phyloP scores from a whole-genome alignment of 2,329 filamentous ascomycete species.

The Exophiala spinifera region DNA sequence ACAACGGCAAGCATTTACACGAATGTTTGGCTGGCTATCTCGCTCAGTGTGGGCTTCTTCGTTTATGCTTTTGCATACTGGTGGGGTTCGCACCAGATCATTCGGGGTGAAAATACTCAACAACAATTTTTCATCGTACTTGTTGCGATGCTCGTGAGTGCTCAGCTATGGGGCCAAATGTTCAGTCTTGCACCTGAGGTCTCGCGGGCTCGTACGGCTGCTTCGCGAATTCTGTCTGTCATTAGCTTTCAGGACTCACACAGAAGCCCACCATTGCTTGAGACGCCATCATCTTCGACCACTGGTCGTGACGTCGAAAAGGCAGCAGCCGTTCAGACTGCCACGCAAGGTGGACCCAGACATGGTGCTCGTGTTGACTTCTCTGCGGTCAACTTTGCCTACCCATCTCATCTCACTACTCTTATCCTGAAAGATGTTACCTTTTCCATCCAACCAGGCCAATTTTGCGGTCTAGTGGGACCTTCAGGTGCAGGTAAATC shows the following conservation, averaged over 20 bases:
- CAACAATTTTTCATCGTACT: constrained; percentile 64
- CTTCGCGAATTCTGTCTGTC: constrained; percentile 72
- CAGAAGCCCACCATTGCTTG: too few species aligned
- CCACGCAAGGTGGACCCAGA: too few species aligned
- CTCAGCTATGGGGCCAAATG: constrained; percentile 33
- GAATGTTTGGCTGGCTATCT: constrained; percentile 46
- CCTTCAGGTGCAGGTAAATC: constrained; percentile 90
- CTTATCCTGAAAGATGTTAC: constrained; percentile 81
- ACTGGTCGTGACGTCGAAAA: too few species aligned
- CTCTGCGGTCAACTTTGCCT: constrained; percentile 73
- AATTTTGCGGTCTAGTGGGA: constrained; percentile 69
- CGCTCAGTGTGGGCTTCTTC: constrained; percentile 38
- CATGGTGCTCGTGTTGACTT: constrained; percentile 1
- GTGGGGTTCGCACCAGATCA: constrained; percentile 72
- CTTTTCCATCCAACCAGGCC: constrained; percentile 29
- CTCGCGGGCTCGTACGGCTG: constrained; percentile 83
- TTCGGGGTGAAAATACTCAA: constrained; percentile 60
- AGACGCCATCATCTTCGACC: too few species aligned
- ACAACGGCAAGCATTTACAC: constrained; percentile 46
- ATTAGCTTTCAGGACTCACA: background rate
- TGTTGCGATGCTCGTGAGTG: constrained; percentile 39
- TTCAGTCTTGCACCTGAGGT: constrained; percentile 50
- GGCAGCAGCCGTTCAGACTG: too few species aligned
- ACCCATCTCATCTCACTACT: constrained; percentile 65
- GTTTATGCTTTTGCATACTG: constrained; percentile 56